A percentile compares a stretch with the other conserved stretches of the same genome.
Evolutionary conservation across 179 eudicot species (phyloP).

Genomic region (Amaranthus tricolor): DNA sequence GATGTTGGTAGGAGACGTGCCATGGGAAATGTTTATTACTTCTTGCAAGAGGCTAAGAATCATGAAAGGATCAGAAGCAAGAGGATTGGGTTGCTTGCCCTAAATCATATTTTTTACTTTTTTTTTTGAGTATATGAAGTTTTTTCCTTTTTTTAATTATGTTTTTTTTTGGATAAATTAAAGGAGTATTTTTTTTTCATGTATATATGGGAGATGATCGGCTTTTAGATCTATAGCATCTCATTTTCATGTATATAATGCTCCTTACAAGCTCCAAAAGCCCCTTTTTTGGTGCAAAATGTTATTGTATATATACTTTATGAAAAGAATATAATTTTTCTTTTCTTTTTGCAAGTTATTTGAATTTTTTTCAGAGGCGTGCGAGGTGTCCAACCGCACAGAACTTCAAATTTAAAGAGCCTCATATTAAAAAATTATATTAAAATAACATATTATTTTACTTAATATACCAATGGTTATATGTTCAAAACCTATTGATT

Average conservation of each 20-base stretch:
- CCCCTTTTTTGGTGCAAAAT: conserved; percentile 1
- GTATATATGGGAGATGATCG: conserved; percentile 25
- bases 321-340: neutral
- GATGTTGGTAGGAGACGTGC: conserved; percentile 46
- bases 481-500: too few species aligned
- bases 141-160: neutral
- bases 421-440: too few species aligned
- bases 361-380: too few species aligned
- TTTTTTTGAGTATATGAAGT: too few species aligned
- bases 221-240: conserved; percentile 16
- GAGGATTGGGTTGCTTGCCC: conserved; percentile 23
- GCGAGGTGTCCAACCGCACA: too few species aligned
- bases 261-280: conserved; percentile 14
- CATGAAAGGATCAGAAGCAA: conserved; percentile 29
- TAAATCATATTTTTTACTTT: neutral
- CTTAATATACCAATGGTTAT: too few species aligned
- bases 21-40: conserved; percentile 37
- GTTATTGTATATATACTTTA: conserved; percentile 4
- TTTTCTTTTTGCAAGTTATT: neutral
- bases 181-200: conserved; percentile 19
- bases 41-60: conserved; percentile 39
- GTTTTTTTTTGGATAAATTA: neutral
- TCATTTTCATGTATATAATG: conserved; percentile 23
- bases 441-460: too few species aligned
- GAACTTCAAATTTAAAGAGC: too few species aligned